Evolutionary conservation across 768 basidiomycete genomes (phyloP), one percentile per base, ranked within the genome.

Genomic region (Tulasnella sp.): DNA sequence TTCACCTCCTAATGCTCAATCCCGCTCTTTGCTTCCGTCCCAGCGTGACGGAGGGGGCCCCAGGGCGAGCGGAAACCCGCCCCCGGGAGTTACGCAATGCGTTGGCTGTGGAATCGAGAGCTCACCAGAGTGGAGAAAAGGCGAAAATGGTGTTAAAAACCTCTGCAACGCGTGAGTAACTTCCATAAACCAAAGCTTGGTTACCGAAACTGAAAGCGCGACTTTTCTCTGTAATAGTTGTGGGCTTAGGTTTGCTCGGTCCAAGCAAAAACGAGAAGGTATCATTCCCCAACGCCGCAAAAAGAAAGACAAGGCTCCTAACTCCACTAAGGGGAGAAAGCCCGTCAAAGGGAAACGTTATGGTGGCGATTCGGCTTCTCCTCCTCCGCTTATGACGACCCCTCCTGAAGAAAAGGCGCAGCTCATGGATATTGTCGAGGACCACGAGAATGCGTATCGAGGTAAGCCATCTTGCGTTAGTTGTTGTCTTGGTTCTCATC

Each of bases 121-220:
- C 8, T 94, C 92, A 77, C 93, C 93, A 0, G 93, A 95, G 79
- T 95, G 93, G 93, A 83, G 93, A 78, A 95, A 95, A 80, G 93
- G 93, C 22, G 91, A 92, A 68, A 92, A 86, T 77, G 93, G 93
- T 34, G 90, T 90, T 80, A 95, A 95, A 81, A 92, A 95, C 79
- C 83, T 95, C 34, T 95, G 93, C 79, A 95, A 95, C 82, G 93
- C 93, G 90, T 94, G 81, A 83, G 90, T 85, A 39, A 19, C 62
- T 67, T 73, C 32, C 70, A 74, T 62, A 59, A 69, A 71, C 34
- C 52, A 62, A 19, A 8, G 16, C 32, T 75, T 70, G 42, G 75
- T 44, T 35, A n/a, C 37, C 22, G 11, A 26, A 70, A 36, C 72
- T 44, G 74, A 67, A 62, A 62, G 76, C 59, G 29, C 39, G 22